A percentile compares a stretch with the other conserved stretches of the same genome.
These are phyloP conservation scores for Pleurotus djamor DNA, from an alignment of 768 basidiomycete species.

Conservation along the genomic window DNA sequence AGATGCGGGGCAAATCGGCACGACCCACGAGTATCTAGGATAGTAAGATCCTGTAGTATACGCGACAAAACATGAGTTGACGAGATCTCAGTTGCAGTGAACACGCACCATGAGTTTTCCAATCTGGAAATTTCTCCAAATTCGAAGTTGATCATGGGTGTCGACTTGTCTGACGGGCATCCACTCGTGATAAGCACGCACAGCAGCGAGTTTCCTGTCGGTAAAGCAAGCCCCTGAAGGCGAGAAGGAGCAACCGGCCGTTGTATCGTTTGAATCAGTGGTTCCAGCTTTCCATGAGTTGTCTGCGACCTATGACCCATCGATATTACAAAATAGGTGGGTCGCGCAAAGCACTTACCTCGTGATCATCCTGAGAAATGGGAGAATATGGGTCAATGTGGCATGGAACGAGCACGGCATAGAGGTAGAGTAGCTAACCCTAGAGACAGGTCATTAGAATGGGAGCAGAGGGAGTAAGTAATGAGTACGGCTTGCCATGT, in stretches of 20 bases:
- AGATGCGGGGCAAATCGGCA: no score
- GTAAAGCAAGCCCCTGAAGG: constrained; percentile 56
- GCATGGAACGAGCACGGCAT: background rate
- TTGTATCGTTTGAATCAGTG: constrained; percentile 52
- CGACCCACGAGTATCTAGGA: constrained; percentile 50
- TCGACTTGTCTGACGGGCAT: constrained; percentile 60
- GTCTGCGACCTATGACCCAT: constrained; percentile 43
- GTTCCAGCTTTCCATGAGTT: constrained; percentile 57
- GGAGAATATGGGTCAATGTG: background rate
- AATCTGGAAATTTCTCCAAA: constrained; percentile 64
- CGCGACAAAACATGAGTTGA: no score
- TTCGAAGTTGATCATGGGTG: constrained; percentile 50
- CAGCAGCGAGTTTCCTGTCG: constrained; percentile 55
- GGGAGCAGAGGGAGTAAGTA: no score
- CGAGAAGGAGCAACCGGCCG: constrained; percentile 47
- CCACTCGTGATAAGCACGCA: constrained; percentile 62
- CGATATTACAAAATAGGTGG: background rate
- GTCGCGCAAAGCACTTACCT: constrained; percentile 26
- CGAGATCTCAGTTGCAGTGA: no score
- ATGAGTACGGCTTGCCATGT: no score
- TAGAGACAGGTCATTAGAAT: no score
- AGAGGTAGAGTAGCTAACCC: constrained; percentile 28
- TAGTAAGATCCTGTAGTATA: constrained; percentile 45
- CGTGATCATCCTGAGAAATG: constrained; percentile 44
- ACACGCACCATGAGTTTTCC: constrained; percentile 52